These are phyloP conservation scores for Vanrija pseudolonga DNA, from an alignment of 1,284 basidiomycete genomes.

Conservation along the genomic window DNA sequence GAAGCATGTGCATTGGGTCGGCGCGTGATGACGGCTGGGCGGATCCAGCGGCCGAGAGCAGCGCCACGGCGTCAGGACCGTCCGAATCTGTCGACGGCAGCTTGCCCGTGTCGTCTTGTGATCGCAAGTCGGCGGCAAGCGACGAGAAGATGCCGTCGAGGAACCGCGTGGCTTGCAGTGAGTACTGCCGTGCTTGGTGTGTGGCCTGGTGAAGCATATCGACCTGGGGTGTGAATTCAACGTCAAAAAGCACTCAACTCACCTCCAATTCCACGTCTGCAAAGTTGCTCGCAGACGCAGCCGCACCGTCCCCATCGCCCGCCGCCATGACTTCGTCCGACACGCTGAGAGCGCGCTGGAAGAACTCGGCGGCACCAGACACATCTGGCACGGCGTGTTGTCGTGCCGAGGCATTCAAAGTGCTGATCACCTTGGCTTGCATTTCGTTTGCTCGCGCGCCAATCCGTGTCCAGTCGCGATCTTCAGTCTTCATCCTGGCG, in stretches of 20 bases:
- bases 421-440: conserved; percentile 5
- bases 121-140: conserved; percentile 40
- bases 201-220: conserved; percentile 43
- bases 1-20: conserved; percentile 43
- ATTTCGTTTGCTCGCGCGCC: conserved; percentile 28
- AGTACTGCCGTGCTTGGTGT: conserved; percentile 45
- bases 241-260: too few relatives aligned
- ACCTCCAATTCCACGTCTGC: conserved; percentile 45
- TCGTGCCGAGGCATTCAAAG: conserved; percentile 1
- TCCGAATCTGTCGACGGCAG: conserved; percentile 15
- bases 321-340: conserved; percentile 33
- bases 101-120: conserved; percentile 24
- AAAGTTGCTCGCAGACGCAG: conserved; percentile 29
- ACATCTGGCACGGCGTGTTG: conserved; percentile 18
- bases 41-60: conserved; percentile 20
- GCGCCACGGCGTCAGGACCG: conserved; percentile 25
- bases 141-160: conserved; percentile 48
- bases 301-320: conserved; percentile 24
- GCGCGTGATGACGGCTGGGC: conserved; percentile 1
- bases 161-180: conserved; percentile 41
- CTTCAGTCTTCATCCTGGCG: conserved; percentile 42
- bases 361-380: conserved; percentile 28
- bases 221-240: conserved; percentile 10
- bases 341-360: conserved; percentile 28
- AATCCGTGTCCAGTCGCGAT: conserved; percentile 39